Evolutionary conservation across 2,329 filamentous ascomycete species (phyloP).

Genomic region (Aspergillus caelatus): DNA sequence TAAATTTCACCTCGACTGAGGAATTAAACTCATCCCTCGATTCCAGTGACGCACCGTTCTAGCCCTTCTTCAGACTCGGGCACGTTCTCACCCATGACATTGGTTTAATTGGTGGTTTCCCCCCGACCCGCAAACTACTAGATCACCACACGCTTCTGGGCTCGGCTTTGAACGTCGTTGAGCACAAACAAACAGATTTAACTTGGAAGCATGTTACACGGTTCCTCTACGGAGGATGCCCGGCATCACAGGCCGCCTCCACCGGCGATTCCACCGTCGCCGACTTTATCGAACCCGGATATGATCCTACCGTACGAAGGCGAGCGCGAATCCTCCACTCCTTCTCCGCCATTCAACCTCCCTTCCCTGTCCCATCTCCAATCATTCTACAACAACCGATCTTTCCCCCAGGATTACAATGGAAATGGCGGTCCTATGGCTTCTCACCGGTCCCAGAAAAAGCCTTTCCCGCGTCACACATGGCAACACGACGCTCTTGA

Average conservation of each 20-base stretch:
- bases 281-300: conserved; percentile 88
- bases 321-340: conserved; percentile 49
- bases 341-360: conserved; percentile 56
- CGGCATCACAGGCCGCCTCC: conserved; percentile 13
- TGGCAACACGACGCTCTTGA: conserved; percentile 42
- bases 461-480: conserved; percentile 35
- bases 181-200: not conserved
- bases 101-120: conserved; percentile 6
- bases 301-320: conserved; percentile 83
- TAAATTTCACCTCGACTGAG: conserved; percentile 2
- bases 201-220: conserved; percentile 13
- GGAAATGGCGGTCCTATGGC: not conserved
- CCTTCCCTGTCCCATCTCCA: conserved; percentile 48
- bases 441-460: conserved; percentile 27
- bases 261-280: conserved; percentile 63
- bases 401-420: conserved; percentile 14
- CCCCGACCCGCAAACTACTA: not conserved
- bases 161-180: conserved; percentile 1
- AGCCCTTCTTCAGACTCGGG: not conserved
- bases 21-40: conserved; percentile 10
- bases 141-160: not conserved
- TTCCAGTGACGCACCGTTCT: conserved; percentile 9
- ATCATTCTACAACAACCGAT: conserved; percentile 35
- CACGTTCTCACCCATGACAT: conserved; percentile 12
- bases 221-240: conserved; percentile 18